Conservation (phyloP, 1,139 yeast species). For the Chernovozyma aurita region DNA sequence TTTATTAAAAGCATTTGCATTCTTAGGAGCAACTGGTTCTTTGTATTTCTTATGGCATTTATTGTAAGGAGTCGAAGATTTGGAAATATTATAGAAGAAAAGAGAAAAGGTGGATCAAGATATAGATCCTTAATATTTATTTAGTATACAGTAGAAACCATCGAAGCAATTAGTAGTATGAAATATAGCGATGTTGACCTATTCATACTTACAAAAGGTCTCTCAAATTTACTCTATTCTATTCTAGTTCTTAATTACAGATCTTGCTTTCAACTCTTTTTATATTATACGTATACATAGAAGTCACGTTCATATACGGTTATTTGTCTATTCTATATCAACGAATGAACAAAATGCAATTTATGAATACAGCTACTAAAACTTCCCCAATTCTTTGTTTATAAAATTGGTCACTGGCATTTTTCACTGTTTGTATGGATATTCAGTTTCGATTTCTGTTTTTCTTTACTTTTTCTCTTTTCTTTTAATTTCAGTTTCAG, state of each 20-base stretch:
- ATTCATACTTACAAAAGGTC: too few relatives aligned
- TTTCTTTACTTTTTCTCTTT: neutral
- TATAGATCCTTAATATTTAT: neutral
- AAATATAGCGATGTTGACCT: too few relatives aligned
- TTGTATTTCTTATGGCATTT: conserved; percentile 21
- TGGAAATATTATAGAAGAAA: too few relatives aligned
- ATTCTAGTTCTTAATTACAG: too few relatives aligned
- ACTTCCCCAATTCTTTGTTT: neutral
- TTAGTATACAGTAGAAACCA: too few relatives aligned
- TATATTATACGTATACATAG: neutral
- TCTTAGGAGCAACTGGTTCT: conserved; percentile 30
- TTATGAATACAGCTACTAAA: neutral
- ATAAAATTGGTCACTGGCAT: too few relatives aligned
- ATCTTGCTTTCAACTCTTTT: neutral
- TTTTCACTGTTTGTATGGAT: neutral
- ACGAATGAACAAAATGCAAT: conserved; percentile 6
- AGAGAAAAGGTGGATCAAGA: neutral
- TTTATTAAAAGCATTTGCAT: conserved; percentile 18
- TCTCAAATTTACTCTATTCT: too few relatives aligned
- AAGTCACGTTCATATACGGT: conserved; percentile 2
- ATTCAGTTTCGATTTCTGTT: neutral
- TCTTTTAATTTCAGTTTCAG: neutral
- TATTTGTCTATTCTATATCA: conserved; percentile 5
- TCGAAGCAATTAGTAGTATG: too few relatives aligned
- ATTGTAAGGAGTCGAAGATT: neutral